These are phyloP conservation scores for Talaromyces amestolkiae DNA, from an alignment of 2,329 filamentous ascomycete species.

Conservation along the genomic window DNA sequence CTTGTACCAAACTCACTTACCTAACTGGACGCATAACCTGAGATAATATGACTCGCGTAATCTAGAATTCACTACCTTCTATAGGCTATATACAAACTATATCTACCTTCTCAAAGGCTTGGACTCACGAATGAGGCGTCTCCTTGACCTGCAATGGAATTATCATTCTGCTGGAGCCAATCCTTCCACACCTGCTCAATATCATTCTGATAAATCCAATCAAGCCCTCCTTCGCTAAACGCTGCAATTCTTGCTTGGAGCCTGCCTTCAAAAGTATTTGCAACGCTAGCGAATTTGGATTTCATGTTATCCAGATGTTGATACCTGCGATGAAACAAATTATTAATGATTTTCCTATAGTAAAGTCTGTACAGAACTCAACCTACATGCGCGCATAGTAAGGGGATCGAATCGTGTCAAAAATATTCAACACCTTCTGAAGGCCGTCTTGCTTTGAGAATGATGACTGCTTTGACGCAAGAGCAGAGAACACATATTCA, in stretches of 20 bases:
- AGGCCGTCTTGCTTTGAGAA: constrained; percentile 20
- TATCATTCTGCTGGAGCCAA: constrained; percentile 9
- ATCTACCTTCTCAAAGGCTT: not conserved
- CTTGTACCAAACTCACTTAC: not conserved
- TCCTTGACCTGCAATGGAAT: not conserved
- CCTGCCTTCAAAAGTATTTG: constrained; percentile 28
- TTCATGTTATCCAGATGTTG: constrained; percentile 15
- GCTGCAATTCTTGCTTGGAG: constrained; percentile 29
- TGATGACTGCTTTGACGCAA: not conserved
- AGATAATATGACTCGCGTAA: not conserved
- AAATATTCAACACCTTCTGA: constrained; percentile 33
- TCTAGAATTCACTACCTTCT: not conserved
- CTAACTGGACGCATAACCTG: not conserved
- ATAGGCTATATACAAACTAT: not conserved
- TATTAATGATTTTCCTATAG: not conserved
- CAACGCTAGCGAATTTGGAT: constrained; percentile 19
- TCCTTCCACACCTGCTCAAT: constrained; percentile 38
- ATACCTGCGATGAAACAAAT: constrained; percentile 5
- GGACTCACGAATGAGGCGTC: not conserved
- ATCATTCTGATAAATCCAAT: constrained; percentile 43
- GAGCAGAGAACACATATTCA: constrained; percentile 22
- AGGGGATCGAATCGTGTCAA: constrained; percentile 38
- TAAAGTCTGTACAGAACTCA: too few species aligned
- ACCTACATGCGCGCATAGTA: constrained; percentile 40
- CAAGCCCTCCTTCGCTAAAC: constrained; percentile 32